phyloP scores from a whole-genome alignment of 2,329 filamentous ascomycete species.

The Juglanconis juglandina region DNA sequence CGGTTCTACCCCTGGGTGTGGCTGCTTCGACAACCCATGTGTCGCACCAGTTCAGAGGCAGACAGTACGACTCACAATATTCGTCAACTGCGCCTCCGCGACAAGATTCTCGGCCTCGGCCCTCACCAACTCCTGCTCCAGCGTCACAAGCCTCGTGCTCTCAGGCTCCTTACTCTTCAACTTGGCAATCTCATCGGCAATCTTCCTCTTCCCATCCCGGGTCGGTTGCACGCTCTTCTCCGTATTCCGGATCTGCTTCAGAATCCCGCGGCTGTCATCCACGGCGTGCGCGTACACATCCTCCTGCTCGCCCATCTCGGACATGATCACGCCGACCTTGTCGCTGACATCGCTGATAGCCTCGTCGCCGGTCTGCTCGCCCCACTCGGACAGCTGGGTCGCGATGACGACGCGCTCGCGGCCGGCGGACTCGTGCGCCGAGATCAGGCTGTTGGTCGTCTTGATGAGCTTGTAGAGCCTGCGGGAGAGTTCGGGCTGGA shows the following conservation, averaged over 20 bases:
- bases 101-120: constrained; percentile 95
- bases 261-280: constrained; percentile 75
- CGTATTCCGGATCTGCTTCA: constrained; percentile 94
- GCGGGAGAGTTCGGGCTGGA: constrained; percentile 84
- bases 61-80: constrained; percentile 64
- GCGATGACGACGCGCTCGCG: constrained; percentile 83
- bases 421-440: constrained; percentile 77
- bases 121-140: constrained; percentile 94
- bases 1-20: too few species aligned
- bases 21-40: too few species aligned
- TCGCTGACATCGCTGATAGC: constrained; percentile 85
- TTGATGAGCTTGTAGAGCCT: constrained; percentile 92
- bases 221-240: constrained; percentile 93
- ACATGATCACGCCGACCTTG: constrained; percentile 89
- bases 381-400: constrained; percentile 92
- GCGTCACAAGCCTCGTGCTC: constrained; percentile 72
- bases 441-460: constrained; percentile 84
- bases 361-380: constrained; percentile 85
- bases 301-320: constrained; percentile 92
- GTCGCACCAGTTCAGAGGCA: neutral
- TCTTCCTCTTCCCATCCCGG: constrained; percentile 80
- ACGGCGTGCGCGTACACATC: constrained; percentile 81
- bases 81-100: constrained; percentile 92
- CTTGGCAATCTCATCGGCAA: constrained; percentile 87
- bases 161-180: constrained; percentile 90